Conservation (phyloP, 352 stramenopile species). For the Globisporangium megalacanthum region DNA sequence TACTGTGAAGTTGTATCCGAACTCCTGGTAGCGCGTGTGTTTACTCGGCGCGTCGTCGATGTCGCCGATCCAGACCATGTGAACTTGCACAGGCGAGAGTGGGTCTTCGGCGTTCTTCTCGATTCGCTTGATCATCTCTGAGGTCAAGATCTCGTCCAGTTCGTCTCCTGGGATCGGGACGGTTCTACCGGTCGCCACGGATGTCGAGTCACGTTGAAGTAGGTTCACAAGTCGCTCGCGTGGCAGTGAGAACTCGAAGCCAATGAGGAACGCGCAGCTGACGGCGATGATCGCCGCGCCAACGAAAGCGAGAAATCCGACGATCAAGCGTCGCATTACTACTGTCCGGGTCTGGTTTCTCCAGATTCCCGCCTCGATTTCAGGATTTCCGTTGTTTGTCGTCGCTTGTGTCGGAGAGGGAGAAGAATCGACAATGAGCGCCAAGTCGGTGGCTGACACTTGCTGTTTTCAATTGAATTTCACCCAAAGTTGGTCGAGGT, state of each 20-base stretch:
- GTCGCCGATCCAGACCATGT: slow-evolving; percentile 17
- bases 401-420: no score
- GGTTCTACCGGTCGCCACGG: no score
- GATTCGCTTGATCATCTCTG: slow-evolving; percentile 3
- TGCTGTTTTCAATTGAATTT: no score
- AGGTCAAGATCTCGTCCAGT: slow-evolving; percentile 7
- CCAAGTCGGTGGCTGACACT: no score
- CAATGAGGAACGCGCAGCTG: background rate
- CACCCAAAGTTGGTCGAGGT: no score
- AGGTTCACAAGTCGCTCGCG: background rate
- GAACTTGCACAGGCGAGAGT: slow-evolving; percentile 8
- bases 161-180: no score
- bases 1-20: slow-evolving; percentile 10
- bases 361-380: no score
- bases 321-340: slow-evolving; percentile 1
- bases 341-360: no score
- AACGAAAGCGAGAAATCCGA: background rate
- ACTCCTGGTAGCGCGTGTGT: no score
- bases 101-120: background rate
- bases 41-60: background rate
- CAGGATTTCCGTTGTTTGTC: no score
- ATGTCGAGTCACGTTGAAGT: background rate
- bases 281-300: background rate
- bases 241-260: background rate
- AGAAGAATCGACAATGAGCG: no score